Base-by-base conservation (phyloP, 2,329 filamentous ascomycete genomes). In the Diaporthe ampelina region DNA sequence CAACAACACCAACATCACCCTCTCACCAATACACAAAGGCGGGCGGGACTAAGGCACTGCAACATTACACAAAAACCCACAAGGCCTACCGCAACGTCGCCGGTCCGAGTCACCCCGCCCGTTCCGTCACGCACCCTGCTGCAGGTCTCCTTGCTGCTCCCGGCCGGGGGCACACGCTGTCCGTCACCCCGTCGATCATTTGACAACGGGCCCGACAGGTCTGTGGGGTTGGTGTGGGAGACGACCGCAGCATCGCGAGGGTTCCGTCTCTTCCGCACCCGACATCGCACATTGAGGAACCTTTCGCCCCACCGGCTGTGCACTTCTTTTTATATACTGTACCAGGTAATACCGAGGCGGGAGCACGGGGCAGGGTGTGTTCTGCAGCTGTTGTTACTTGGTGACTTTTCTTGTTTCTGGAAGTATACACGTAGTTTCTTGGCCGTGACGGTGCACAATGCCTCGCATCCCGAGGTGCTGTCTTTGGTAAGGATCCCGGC, bases 31-130 rank as follows among this genome's bases (percentile, higher is more conserved):
- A 65, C 43, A 35, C 15, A 15, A 43, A 43, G 15, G 40, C 17
- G 37, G 37, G 29, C 29, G 45, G 24, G 45, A n/a, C 29, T 67
- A 67, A 24, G 17, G 45, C 63, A 37, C 32, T 67, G 63, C 45
- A 43, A 43, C 40, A 10, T 17, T 52, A 37, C 63, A 67, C 63
- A 50, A 50, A 43, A 43, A 43, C 40, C 40, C 40, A 43, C 40
- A 43, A 43, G 40, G 40, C 40, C 40, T 43, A 17, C 40, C 45
- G 32, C 63, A 52, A 32, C 63, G 45, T 37, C 63, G 45, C 45
- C 45, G 63, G 35, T 67, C 63, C 63, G 63, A 52, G 63, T 50
- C 63, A 24, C 45, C 63, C 32, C 48, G 58, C 37, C 58, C 58
- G 37, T 15, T 15, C 45, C 63, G 63, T 40, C 63, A 50, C 19